phyloP scores from a whole-genome alignment of 106 monocot species.

The Vanilla planifolia region DNA sequence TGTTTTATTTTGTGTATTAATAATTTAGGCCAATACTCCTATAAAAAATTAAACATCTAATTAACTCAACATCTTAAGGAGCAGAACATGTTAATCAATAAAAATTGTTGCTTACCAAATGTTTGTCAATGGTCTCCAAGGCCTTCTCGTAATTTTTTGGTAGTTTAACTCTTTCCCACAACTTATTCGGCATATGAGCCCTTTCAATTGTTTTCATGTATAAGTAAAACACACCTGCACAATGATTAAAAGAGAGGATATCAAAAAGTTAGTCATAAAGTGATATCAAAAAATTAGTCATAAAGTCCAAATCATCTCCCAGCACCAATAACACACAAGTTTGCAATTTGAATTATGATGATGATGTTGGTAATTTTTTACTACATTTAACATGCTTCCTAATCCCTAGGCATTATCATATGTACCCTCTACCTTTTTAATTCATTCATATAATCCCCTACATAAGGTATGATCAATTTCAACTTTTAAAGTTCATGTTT shows the following conservation, averaged over 20 bases:
- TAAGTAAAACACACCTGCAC: conserved; percentile 82
- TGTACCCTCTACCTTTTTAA: no score
- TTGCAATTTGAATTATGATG: no score
- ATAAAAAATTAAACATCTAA: conserved; percentile 8
- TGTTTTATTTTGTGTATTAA: conserved; percentile 97
- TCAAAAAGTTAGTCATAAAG: no score
- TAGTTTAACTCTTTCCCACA: conserved; percentile 95
- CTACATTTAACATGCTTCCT: no score
- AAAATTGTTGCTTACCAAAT: conserved; percentile 48
- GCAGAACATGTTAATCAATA: not conserved
- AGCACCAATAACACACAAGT: no score
- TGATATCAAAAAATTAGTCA: no score
- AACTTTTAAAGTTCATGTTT: no score
- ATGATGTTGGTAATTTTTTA: no score
- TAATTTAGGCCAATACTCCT: conserved; percentile 96
- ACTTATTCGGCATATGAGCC: conserved; percentile 85
- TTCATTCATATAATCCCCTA: no score
- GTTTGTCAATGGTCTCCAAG: conserved; percentile 73
- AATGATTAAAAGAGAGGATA: not conserved
- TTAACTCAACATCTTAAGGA: not conserved
- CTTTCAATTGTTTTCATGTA: conserved; percentile 98
- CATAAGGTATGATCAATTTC: no score
- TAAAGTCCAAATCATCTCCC: no score
- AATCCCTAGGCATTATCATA: no score
- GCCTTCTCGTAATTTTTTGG: conserved; percentile 96